A percentile compares a stretch with the other conserved stretches of the same genome.
Conservation (phyloP, 2,329 filamentous ascomycete genomes). For the Blastomyces parvus region DNA sequence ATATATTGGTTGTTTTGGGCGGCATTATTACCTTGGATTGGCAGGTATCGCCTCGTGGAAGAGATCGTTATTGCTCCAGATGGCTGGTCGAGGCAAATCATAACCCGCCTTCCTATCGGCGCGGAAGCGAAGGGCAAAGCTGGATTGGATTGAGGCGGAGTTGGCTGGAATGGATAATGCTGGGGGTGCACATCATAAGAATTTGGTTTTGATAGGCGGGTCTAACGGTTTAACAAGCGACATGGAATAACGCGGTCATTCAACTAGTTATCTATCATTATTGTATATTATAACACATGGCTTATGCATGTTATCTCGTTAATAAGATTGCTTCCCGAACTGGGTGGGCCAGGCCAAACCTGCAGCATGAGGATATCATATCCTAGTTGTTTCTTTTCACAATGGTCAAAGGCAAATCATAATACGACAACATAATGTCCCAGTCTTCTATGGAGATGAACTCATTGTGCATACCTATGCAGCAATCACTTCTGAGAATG, state of each 20-base stretch:
- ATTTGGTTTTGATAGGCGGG: not conserved
- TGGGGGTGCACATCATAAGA: not conserved
- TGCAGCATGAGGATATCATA: not conserved
- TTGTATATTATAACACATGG: not conserved
- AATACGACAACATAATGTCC: constrained; percentile 4
- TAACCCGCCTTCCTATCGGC: constrained; percentile 36
- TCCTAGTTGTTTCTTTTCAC: not conserved
- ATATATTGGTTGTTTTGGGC: constrained; percentile 47
- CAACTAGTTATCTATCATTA: not conserved
- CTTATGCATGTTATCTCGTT: not conserved
- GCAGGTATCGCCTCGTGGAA: constrained; percentile 45
- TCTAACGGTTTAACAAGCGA: no score
- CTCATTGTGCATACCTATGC: constrained; percentile 20
- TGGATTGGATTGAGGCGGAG: not conserved
- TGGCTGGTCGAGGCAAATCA: constrained; percentile 53
- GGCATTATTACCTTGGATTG: constrained; percentile 36
- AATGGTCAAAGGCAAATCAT: not conserved
- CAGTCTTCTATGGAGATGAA: constrained; percentile 38
- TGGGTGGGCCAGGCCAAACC: not conserved
- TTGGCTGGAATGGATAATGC: not conserved
- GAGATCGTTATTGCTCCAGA: constrained; percentile 49
- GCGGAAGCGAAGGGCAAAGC: not conserved
- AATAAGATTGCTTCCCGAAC: not conserved
- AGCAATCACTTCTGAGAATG: not conserved
- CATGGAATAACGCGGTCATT: not conserved